Evolutionary conservation across 169 alveolate genomes (phyloP).

Genomic region (Cryptosporidium andersoni): DNA sequence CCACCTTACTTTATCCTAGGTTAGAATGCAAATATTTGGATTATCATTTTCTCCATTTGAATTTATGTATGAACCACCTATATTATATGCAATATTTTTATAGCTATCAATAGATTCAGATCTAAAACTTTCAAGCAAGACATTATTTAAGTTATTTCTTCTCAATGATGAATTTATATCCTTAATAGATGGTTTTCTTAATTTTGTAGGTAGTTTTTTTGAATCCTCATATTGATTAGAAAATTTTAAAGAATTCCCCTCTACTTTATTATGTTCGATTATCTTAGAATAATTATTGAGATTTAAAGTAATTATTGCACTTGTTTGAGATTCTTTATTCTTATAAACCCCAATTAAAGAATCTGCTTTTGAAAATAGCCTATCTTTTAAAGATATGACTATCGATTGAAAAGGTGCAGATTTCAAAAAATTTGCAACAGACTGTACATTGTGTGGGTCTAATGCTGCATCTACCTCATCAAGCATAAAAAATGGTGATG

Average conservation of each 20-base stretch:
- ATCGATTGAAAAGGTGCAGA: constrained; percentile 82
- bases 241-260: neutral
- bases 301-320: constrained; percentile 80
- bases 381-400: constrained; percentile 86
- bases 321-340: constrained; percentile 74
- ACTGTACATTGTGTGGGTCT: constrained; percentile 86
- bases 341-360: constrained; percentile 83
- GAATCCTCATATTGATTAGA: neutral
- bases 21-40: too few species aligned
- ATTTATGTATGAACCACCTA: too few species aligned
- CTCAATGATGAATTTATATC: neutral
- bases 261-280: neutral
- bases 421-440: constrained; percentile 79
- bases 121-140: neutral
- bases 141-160: neutral
- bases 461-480: constrained; percentile 94
- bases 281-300: constrained; percentile 47
- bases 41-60: too few species aligned
- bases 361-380: constrained; percentile 84
- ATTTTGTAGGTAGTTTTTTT: neutral
- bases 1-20: too few species aligned
- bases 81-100: too few species aligned
- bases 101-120: neutral
- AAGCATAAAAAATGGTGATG: constrained; percentile 89
- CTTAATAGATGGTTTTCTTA: neutral